Conservation (phyloP, 2,329 filamentous ascomycete genomes). For the Talaromyces marneffei region DNA sequence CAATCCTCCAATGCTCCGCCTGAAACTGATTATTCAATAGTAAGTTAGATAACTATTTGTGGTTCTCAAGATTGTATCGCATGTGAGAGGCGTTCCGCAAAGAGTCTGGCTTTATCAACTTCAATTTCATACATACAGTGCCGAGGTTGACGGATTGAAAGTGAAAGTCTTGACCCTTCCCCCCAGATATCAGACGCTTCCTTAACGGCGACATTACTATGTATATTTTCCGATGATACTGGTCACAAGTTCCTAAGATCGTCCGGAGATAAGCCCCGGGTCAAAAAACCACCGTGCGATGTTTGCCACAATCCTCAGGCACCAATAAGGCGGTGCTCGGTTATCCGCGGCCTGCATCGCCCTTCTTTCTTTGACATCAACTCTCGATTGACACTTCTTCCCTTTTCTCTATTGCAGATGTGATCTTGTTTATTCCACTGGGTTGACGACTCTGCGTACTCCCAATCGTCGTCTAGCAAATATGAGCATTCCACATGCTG, state of each 20-base stretch:
- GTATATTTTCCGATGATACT: background rate
- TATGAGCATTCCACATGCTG: constrained; percentile 12
- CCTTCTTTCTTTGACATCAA: background rate
- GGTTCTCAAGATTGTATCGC: background rate
- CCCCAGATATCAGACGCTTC: background rate
- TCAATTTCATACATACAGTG: background rate
- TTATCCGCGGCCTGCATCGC: constrained; percentile 13
- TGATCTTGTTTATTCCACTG: background rate
- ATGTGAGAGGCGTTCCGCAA: background rate
- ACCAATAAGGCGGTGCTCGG: constrained; percentile 4
- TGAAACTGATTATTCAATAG: background rate
- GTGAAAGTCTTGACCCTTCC: background rate
- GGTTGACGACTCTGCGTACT: background rate
- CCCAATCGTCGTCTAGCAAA: background rate
- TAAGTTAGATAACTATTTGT: too few species aligned
- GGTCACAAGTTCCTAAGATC: background rate
- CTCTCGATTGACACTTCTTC: constrained; percentile 4
- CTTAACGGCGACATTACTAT: background rate
- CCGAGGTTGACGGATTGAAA: background rate
- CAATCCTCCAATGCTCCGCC: background rate
- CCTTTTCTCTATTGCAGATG: background rate
- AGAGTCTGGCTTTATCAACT: background rate
- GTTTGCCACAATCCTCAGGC: constrained; percentile 5
- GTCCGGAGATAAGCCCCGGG: background rate
- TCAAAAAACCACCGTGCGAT: background rate